A percentile compares a stretch with the other conserved stretches of the same genome.
Evolutionary conservation across 2,329 filamentous ascomycete genomes (phyloP).

Genomic region (Monilinia polystroma): DNA sequence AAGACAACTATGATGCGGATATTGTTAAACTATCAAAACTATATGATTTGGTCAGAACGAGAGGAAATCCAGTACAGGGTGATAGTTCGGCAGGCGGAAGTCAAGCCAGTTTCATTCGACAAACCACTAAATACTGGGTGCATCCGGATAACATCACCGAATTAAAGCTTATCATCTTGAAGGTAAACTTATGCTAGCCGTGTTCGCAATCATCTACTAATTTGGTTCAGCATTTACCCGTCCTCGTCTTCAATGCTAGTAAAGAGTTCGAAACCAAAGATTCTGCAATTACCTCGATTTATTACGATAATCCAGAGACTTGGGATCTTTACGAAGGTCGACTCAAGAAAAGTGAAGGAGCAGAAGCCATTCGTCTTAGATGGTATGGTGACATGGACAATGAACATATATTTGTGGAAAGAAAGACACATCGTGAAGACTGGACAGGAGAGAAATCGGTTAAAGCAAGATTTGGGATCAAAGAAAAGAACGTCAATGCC

Average conservation of each 20-base stretch:
- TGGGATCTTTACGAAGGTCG: conserved; percentile 95
- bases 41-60: conserved; percentile 90
- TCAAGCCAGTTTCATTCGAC: conserved; percentile 93
- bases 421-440: conserved; percentile 97
- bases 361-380: conserved; percentile 90
- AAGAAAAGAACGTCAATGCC: conserved; percentile 96
- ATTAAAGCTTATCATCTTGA: conserved; percentile 94
- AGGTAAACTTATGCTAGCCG: conserved; percentile 47
- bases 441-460: conserved; percentile 99
- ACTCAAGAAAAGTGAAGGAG: conserved; percentile 95
- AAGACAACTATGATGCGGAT: conserved; percentile 96
- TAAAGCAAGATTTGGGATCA: conserved; percentile 90
- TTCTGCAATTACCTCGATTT: conserved; percentile 95
- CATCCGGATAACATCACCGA: conserved; percentile 98
- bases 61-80: conserved; percentile 88
- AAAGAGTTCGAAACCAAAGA: conserved; percentile 94
- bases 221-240: conserved; percentile 71
- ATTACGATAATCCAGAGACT: conserved; percentile 91
- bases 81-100: conserved; percentile 87
- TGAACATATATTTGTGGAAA: conserved; percentile 94
- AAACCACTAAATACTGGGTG: conserved; percentile 99
- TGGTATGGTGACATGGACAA: conserved; percentile 98
- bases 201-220: conserved; percentile 28
- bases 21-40: conserved; percentile 92
- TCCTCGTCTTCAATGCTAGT: conserved; percentile 94